phyloP scores from a whole-genome alignment of 2,329 filamentous ascomycete species.

The Fusarium sterilihyphosum region DNA sequence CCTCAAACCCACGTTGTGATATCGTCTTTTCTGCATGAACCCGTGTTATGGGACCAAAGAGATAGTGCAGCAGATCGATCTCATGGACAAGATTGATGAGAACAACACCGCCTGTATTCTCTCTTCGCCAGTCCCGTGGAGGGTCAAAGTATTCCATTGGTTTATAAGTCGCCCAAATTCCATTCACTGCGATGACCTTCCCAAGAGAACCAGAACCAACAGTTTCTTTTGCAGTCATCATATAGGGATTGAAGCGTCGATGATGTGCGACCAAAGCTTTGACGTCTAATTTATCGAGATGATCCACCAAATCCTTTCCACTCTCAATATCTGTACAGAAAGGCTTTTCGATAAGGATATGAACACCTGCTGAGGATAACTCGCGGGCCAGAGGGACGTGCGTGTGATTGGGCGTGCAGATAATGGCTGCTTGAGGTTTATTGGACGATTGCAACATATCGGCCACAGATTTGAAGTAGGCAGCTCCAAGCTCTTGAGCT shows the following conservation, averaged over 20 bases:
- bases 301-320: constrained; percentile 47
- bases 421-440: constrained; percentile 63
- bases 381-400: constrained; percentile 62
- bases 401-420: constrained; percentile 69
- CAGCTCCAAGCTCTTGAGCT: constrained; percentile 34
- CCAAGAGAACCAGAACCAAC: constrained; percentile 56
- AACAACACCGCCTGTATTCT: constrained; percentile 57
- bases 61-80: constrained; percentile 65
- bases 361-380: constrained; percentile 58
- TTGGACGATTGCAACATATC: constrained; percentile 53
- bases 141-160: constrained; percentile 60
- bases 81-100: constrained; percentile 71
- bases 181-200: constrained; percentile 60
- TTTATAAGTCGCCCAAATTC: constrained; percentile 64
- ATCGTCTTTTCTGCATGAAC: constrained; percentile 60
- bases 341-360: constrained; percentile 68
- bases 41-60: constrained; percentile 62
- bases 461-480: constrained; percentile 48
- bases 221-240: constrained; percentile 58
- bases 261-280: constrained; percentile 67
- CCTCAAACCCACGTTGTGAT: constrained; percentile 57
- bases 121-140: constrained; percentile 59
- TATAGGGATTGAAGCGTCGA: constrained; percentile 67
- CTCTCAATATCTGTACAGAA: constrained; percentile 54
- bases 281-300: constrained; percentile 44